Evolutionary conservation across 2,329 filamentous ascomycete genomes (phyloP).

Genomic region (Ceratocystis ficicola): DNA sequence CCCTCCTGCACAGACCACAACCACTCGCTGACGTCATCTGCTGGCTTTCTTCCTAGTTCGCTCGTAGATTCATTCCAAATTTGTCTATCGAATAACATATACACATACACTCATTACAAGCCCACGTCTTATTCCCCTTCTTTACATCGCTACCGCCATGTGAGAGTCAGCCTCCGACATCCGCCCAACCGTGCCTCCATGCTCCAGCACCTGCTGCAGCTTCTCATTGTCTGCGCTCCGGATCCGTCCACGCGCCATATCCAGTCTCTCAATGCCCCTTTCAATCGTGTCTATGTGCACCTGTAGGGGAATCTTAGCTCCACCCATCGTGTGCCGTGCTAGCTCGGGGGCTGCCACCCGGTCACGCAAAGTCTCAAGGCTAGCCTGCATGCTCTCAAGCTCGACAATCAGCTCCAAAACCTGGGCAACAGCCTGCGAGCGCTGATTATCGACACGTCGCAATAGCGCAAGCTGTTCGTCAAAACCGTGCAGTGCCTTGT

Average conservation of each 20-base stretch:
- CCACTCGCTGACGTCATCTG: neutral
- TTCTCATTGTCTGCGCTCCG: conserved; percentile 47
- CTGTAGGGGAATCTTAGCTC: conserved; percentile 45
- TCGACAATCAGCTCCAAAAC: conserved; percentile 60
- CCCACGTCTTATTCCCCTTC: neutral
- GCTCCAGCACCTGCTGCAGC: conserved; percentile 41
- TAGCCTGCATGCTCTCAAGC: conserved; percentile 58
- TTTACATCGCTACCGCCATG: conserved; percentile 5
- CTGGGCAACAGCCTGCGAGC: conserved; percentile 52
- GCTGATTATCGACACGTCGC: conserved; percentile 52
- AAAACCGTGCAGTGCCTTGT: conserved; percentile 46
- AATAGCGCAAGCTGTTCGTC: conserved; percentile 53
- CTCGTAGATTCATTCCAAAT: conserved; percentile 12
- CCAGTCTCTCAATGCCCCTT: conserved; percentile 58
- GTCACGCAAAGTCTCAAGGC: conserved; percentile 59
- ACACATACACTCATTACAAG: conserved; percentile 6
- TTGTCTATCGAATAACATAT: conserved; percentile 13
- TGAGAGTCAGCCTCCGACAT: conserved; percentile 20
- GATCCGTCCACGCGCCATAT: conserved; percentile 48
- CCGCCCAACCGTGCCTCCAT: conserved; percentile 27
- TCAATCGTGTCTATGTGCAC: conserved; percentile 68
- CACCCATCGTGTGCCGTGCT: conserved; percentile 35
- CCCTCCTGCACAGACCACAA: neutral
- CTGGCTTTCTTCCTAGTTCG: neutral
- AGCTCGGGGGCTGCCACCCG: conserved; percentile 55